These are phyloP conservation scores for Aspergillus hancockii DNA, from an alignment of 495 filamentous ascomycete species.

Conservation along the genomic window DNA sequence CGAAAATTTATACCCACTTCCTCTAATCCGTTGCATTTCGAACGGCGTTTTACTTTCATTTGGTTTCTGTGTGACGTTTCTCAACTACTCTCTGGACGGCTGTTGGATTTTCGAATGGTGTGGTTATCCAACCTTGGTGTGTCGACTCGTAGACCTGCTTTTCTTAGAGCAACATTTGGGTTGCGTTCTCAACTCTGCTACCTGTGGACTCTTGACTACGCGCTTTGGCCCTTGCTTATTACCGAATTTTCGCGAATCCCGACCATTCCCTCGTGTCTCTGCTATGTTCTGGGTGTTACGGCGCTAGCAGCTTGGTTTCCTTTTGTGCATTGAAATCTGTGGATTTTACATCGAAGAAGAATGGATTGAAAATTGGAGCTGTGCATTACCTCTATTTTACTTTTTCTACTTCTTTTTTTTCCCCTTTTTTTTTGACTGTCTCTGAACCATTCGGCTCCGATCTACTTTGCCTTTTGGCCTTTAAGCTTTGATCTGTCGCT, in stretches of 20 bases:
- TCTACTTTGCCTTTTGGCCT: slow-evolving; percentile 22
- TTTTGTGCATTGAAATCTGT: slow-evolving; percentile 19
- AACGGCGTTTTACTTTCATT: slow-evolving; percentile 23
- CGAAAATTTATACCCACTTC: slow-evolving; percentile 99
- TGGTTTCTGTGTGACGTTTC: slow-evolving; percentile 4
- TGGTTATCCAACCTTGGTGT: slow-evolving; percentile 26
- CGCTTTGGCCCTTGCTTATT: slow-evolving; percentile 1
- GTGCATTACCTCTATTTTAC: neutral
- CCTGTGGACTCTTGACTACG: neutral
- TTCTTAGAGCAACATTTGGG: slow-evolving; percentile 26
- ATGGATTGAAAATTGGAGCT: slow-evolving; percentile 17
- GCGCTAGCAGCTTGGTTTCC: slow-evolving; percentile 14
- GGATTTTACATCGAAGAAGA: slow-evolving; percentile 15
- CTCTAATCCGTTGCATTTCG: slow-evolving; percentile 61
- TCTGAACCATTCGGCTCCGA: slow-evolving; percentile 21
- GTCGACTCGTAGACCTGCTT: slow-evolving; percentile 19
- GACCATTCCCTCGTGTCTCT: slow-evolving; percentile 7
- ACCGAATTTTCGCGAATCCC: neutral
- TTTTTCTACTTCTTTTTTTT: neutral
- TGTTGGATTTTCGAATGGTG: slow-evolving; percentile 27
- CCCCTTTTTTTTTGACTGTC: slow-evolving; percentile 5
- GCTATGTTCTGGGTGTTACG: slow-evolving; percentile 23
- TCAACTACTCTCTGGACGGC: slow-evolving; percentile 25
- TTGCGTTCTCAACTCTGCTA: slow-evolving; percentile 17
- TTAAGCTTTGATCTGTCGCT: slow-evolving; percentile 18